Percentiles rank a stretch among this genome's conserved stretches.
Conservation (phyloP, 23 red algal genomes). For the Gracilaria caudata region DNA sequence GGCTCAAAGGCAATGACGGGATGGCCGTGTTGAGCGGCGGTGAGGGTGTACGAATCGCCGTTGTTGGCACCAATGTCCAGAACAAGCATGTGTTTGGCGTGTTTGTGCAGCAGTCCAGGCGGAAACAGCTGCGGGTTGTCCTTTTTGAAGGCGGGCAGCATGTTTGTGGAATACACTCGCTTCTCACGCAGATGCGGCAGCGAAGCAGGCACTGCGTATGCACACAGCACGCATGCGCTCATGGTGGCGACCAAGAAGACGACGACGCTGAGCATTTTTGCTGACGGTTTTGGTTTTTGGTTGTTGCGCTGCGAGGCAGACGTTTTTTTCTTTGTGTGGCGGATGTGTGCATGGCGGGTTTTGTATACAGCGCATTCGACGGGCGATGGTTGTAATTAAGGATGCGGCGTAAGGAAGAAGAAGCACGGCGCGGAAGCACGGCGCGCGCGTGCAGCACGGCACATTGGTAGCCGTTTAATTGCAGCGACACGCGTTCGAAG, state of each 20-base stretch:
- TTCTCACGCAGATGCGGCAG: not conserved
- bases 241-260: not conserved
- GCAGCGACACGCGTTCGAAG: no score
- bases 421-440: no score
- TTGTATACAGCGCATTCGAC: no score
- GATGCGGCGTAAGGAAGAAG: no score
- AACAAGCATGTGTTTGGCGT: not conserved
- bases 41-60: conserved; percentile 53
- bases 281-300: no score
- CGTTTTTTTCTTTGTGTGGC: no score
- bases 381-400: no score
- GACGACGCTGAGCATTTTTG: not conserved
- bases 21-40: conserved; percentile 19
- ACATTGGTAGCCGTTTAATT: no score
- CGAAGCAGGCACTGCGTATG: not conserved
- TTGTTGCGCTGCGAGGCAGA: no score
- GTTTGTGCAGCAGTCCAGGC: conserved; percentile 8
- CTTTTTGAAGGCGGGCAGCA: conserved; percentile 28
- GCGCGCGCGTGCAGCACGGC: no score
- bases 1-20: conserved; percentile 56
- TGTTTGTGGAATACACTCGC: conserved; percentile 50
- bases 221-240: not conserved
- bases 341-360: no score
- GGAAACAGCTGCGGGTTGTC: conserved; percentile 45
- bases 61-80: conserved; percentile 60